A percentile compares a stretch with the other conserved stretches of the same genome.
Evolutionary conservation across 148 eudicot species (phyloP).

Genomic region (Selenicereus undatus): DNA sequence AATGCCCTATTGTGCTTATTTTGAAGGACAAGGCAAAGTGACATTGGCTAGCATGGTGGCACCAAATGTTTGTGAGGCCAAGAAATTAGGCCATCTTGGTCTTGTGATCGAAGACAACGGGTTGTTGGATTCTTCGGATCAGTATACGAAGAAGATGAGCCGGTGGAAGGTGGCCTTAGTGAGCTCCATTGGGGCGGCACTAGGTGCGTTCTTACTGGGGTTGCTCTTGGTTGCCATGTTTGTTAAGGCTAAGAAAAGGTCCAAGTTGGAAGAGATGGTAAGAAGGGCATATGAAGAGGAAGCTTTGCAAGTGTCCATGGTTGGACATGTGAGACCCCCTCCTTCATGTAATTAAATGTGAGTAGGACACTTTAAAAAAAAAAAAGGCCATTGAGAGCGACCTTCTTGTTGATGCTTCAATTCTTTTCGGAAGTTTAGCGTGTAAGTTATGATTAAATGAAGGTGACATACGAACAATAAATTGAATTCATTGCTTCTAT

Average conservation of each 20-base stretch:
- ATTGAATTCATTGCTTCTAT: too few species aligned
- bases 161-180: constrained; percentile 70
- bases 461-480: not conserved
- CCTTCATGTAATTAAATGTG: constrained; percentile 61
- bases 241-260: constrained; percentile 81
- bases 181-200: constrained; percentile 69
- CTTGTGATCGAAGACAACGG: constrained; percentile 52
- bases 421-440: constrained; percentile 19
- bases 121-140: constrained; percentile 20
- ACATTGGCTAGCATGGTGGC: constrained; percentile 45
- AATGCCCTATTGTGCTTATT: constrained; percentile 67
- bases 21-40: constrained; percentile 49
- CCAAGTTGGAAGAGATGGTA: constrained; percentile 72
- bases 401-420: not conserved
- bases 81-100: constrained; percentile 63
- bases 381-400: not conserved
- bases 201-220: constrained; percentile 68
- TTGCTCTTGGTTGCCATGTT: constrained; percentile 72
- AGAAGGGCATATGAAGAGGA: constrained; percentile 92
- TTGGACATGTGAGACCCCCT: constrained; percentile 80
- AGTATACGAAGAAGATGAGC: constrained; percentile 35
- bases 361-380: constrained; percentile 35
- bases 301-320: constrained; percentile 86
- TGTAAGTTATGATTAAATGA: constrained; percentile 21
- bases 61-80: constrained; percentile 51